Evolutionary conservation across 306 rosid species (phyloP).

Genomic region (Pueraria montana): DNA sequence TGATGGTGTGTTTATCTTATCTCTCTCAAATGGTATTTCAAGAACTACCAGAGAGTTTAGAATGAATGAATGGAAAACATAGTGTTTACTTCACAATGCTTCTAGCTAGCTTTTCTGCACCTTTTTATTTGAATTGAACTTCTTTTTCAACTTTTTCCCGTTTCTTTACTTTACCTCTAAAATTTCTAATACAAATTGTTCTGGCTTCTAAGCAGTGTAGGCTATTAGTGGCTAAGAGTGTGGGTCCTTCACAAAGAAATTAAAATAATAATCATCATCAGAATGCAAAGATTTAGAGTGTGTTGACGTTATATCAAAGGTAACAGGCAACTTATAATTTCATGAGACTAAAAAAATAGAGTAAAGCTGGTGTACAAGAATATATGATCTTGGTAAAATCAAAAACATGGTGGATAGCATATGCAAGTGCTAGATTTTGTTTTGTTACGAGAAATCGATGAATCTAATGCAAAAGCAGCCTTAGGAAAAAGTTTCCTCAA

Average conservation of each 20-base stretch:
- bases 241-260: constrained; percentile 29
- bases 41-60: constrained; percentile 44
- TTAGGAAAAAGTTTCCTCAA: constrained; percentile 59
- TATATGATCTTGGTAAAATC: constrained; percentile 46
- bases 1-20: constrained; percentile 56
- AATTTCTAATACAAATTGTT: constrained; percentile 11
- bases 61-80: constrained; percentile 31
- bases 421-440: constrained; percentile 55
- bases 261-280: background rate
- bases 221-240: constrained; percentile 17
- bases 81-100: constrained; percentile 37
- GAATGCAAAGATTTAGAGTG: constrained; percentile 15
- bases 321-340: background rate
- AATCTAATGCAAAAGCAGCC: constrained; percentile 59
- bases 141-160: constrained; percentile 7
- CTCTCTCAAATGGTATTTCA: constrained; percentile 28
- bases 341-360: constrained; percentile 2
- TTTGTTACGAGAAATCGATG: constrained; percentile 60
- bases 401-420: constrained; percentile 56
- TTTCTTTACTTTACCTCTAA: constrained; percentile 36
- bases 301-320: constrained; percentile 1
- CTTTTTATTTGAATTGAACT: background rate
- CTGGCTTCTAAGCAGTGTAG: background rate
- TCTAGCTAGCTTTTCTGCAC: background rate
- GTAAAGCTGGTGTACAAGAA: constrained; percentile 35